A percentile compares a stretch with the other conserved stretches of the same genome.
Evolutionary conservation across 148 eudicot genomes (phyloP).

Genomic region (Nepenthes mirabilis): DNA sequence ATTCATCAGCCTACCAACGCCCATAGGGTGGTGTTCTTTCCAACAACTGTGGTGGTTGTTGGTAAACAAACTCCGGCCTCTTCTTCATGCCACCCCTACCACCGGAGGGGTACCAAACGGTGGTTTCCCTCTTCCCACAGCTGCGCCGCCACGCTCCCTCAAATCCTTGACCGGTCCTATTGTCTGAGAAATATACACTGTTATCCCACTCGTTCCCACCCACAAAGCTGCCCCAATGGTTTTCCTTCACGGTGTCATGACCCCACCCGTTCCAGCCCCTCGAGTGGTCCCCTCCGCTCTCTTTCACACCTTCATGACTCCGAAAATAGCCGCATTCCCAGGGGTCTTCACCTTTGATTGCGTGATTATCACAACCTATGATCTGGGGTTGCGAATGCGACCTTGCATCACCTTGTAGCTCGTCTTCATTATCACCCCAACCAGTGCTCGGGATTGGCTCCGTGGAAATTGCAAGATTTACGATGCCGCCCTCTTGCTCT

Average conservation of each 20-base stretch:
- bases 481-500: neutral
- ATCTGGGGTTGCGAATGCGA: neutral
- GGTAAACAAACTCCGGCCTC: neutral
- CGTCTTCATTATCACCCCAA: slow-evolving; percentile 3
- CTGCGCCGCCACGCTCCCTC: too few species aligned
- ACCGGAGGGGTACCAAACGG: neutral
- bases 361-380: neutral
- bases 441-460: neutral
- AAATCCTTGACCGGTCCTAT: neutral
- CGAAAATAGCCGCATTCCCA: neutral
- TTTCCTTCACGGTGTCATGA: neutral
- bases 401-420: neutral
- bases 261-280: neutral
- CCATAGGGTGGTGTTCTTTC: slow-evolving; percentile 6
- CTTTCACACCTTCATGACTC: neutral
- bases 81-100: neutral
- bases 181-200: neutral
- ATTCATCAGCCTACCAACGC: slow-evolving; percentile 1
- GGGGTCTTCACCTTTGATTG: neutral
- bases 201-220: neutral
- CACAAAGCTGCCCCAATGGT: neutral
- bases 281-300: neutral
- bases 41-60: neutral
- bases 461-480: neutral
- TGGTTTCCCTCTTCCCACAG: neutral